A percentile compares a stretch with the other conserved stretches of the same genome.
phyloP scores from a whole-genome alignment of 2,329 filamentous ascomycete genomes.

The Hypoxylon sp. region DNA sequence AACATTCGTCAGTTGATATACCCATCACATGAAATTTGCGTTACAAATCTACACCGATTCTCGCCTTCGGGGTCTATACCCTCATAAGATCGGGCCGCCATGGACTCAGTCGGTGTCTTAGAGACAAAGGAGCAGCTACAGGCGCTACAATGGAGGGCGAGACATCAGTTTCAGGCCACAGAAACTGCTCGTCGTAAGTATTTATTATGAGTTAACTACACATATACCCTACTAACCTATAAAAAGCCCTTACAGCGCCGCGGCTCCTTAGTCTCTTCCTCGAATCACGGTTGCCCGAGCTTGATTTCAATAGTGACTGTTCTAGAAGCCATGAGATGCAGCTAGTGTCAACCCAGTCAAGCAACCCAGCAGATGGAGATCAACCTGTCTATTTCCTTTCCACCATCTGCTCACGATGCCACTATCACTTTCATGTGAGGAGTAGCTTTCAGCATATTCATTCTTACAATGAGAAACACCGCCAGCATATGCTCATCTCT shows the following conservation, averaged over 20 bases:
- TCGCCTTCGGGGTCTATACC: too few species aligned
- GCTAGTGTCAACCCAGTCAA: constrained; percentile 36
- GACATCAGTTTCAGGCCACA: too few species aligned
- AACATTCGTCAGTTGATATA: too few species aligned
- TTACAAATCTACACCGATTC: too few species aligned
- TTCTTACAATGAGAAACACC: constrained; percentile 33
- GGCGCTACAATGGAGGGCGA: too few species aligned
- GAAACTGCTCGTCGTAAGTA: too few species aligned
- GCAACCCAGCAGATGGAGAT: constrained; percentile 4
- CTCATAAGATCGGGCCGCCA: too few species aligned
- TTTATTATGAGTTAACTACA: too few species aligned
- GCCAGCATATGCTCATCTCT: constrained; percentile 43
- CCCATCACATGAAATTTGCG: too few species aligned
- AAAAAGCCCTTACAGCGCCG: constrained; percentile 45
- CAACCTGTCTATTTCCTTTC: constrained; percentile 38
- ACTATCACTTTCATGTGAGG: constrained; percentile 44
- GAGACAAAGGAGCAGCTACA: too few species aligned
- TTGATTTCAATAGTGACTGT: constrained; percentile 28
- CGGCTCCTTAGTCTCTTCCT: constrained; percentile 41
- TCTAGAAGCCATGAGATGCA: constrained; percentile 43
- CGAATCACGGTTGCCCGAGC: constrained; percentile 32
- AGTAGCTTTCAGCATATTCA: constrained; percentile 25
- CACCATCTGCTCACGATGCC: constrained; percentile 42
- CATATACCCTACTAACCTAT: too few species aligned
- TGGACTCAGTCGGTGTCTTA: too few species aligned